phyloP scores from a whole-genome alignment of 225 moss, liverwort and hornwort species.

The Polytrichum commune region DNA sequence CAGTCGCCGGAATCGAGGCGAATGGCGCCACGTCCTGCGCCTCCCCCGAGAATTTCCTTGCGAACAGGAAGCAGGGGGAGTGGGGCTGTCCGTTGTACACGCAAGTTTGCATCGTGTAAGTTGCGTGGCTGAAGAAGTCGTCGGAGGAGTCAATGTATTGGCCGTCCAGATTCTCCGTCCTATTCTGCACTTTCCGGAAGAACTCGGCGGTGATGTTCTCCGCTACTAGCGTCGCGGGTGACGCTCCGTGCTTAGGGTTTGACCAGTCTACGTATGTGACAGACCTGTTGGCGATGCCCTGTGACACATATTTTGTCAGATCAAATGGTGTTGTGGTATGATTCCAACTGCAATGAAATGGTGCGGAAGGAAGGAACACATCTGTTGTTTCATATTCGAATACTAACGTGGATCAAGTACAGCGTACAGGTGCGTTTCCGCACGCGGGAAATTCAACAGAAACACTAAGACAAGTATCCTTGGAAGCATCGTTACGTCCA shows the following conservation, averaged over 20 bases:
- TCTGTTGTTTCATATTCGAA: too few species aligned
- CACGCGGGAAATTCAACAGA: too few species aligned
- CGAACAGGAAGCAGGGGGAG: slow-evolving; percentile 43
- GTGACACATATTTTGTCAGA: background rate
- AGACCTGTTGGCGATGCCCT: slow-evolving; percentile 48
- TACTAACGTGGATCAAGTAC: too few species aligned
- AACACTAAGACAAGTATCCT: too few species aligned
- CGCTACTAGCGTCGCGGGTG: slow-evolving; percentile 6
- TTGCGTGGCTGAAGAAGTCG: background rate
- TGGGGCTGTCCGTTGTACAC: slow-evolving; percentile 30
- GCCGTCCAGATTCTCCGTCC: slow-evolving; percentile 41
- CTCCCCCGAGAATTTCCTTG: slow-evolving; percentile 30
- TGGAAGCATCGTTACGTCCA: too few species aligned
- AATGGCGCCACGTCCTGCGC: slow-evolving; percentile 6
- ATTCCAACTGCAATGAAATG: too few species aligned
- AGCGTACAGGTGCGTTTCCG: too few species aligned
- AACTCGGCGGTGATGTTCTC: slow-evolving; percentile 11
- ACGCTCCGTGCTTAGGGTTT: slow-evolving; percentile 1
- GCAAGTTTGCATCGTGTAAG: slow-evolving; percentile 18
- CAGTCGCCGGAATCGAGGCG: slow-evolving; percentile 9
- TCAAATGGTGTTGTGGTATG: too few species aligned
- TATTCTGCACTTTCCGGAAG: slow-evolving; percentile 27
- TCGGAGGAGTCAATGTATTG: slow-evolving; percentile 41
- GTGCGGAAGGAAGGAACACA: too few species aligned
- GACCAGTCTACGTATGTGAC: slow-evolving; percentile 45